A percentile compares a stretch with the other conserved stretches of the same genome.
These are phyloP conservation scores for Fraxinus latifolia DNA, from an alignment of 305 asterid genomes.

Conservation along the genomic window DNA sequence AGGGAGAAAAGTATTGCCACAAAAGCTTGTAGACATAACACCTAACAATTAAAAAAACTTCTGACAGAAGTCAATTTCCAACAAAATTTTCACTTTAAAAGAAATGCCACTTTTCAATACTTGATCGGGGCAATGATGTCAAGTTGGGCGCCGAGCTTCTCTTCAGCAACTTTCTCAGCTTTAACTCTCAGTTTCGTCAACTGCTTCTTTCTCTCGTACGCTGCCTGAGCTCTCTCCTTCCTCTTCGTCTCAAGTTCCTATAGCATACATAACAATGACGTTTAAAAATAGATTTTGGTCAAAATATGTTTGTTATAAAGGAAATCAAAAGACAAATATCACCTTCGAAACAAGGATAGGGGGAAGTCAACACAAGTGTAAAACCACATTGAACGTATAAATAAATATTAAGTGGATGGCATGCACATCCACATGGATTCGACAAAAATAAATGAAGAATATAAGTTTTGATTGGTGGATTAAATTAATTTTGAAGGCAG, in stretches of 20 bases:
- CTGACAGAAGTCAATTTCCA: constrained; percentile 14
- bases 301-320: not conserved
- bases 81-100: constrained; percentile 24
- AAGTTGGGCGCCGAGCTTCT: constrained; percentile 48
- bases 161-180: constrained; percentile 50
- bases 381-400: not conserved
- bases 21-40: not conserved
- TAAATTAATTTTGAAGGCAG: not conserved
- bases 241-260: constrained; percentile 52
- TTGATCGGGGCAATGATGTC: constrained; percentile 39
- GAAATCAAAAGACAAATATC: not conserved
- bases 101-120: constrained; percentile 26
- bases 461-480: too few species aligned
- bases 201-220: constrained; percentile 52
- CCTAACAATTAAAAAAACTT: constrained; percentile 7
- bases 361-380: not conserved
- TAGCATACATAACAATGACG: not conserved
- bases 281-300: not conserved
- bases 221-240: constrained; percentile 44
- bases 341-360: not conserved
- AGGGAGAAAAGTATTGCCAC: not conserved
- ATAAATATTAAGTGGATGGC: too few species aligned
- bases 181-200: constrained; percentile 37
- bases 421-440: too few species aligned
- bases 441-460: too few species aligned